Evolutionary conservation across 202 grass and related monocot species (phyloP).

Genomic region (Zoysia matrella): DNA sequence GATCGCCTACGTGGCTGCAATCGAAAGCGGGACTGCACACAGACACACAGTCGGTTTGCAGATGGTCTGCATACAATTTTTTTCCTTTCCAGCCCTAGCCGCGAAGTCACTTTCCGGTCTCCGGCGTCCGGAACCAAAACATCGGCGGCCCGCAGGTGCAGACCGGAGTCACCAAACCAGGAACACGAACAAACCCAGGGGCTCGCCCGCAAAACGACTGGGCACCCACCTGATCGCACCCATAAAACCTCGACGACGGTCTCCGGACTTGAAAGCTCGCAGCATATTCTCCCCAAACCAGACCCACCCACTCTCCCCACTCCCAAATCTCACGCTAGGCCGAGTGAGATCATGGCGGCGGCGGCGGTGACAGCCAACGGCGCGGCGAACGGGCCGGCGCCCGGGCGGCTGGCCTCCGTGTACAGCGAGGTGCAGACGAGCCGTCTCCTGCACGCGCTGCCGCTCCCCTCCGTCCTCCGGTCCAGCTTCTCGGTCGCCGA

Average conservation of each 20-base stretch:
- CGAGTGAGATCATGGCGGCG: slow-evolving; percentile 12
- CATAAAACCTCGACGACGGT: slow-evolving; percentile 48
- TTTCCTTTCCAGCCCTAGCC: too few species aligned
- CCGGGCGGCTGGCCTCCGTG: slow-evolving; percentile 58
- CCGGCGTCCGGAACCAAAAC: too few species aligned
- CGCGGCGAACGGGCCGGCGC: slow-evolving; percentile 38
- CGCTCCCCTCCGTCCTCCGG: slow-evolving; percentile 69
- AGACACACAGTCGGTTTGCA: too few species aligned
- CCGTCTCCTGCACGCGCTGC: slow-evolving; percentile 69
- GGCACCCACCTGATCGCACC: not conserved
- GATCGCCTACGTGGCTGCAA: too few species aligned
- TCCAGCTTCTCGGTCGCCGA: slow-evolving; percentile 51
- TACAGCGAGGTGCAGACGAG: slow-evolving; percentile 86
- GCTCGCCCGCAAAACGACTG: slow-evolving; percentile 33
- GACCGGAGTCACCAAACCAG: not conserved
- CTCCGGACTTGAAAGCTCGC: not conserved
- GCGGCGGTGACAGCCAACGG: slow-evolving; percentile 47
- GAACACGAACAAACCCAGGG: slow-evolving; percentile 36
- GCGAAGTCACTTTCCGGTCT: too few species aligned
- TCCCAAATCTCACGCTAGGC: slow-evolving; percentile 34
- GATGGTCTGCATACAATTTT: too few species aligned
- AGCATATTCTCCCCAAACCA: slow-evolving; percentile 20
- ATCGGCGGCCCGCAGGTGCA: not conserved
- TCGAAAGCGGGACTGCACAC: too few species aligned
- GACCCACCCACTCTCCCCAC: not conserved